Base-by-base conservation (phyloP, 225 moss, liverwort and hornwort species). In the Marchantia polymorpha region DNA sequence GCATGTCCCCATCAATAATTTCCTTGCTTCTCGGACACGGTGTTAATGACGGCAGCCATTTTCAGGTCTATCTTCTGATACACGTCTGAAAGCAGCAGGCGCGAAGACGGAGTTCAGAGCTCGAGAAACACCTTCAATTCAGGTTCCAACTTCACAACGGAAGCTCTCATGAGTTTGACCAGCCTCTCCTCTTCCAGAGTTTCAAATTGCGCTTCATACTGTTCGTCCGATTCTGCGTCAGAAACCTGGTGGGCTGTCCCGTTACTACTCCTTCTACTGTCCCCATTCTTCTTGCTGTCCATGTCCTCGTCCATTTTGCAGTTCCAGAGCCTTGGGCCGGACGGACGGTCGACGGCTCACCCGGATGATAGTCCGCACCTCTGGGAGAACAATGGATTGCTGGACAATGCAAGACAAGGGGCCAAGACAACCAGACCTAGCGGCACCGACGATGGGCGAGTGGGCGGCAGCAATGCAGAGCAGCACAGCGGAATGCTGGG, bases 171-270 rank as follows among this genome's bases (percentile, higher is more conserved):
- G 77, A 82, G 74, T 75, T 82, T 85, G 9, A 85, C 16, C 19
- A 85, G 85, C 71, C 81, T 74, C 25, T 82, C 82, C 81, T 85
- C 85, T 64, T 85, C 85, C 58, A 84, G 72, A 78, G 30, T 81
- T 77, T 84, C 84, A 39, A 84, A 81, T 58, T 74, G 77, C 56
- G 70, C 46, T 71, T 77, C 81, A 25, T 84, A 84, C 11, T 81
- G 77, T 7, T 72, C 77, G 2, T 84, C 84, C 17, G 84, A 73
- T 81, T 56, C 64, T 10, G 20, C 29, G 27, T 77, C 76, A 26
- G 77, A 49, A 23, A n/a, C 52, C 53, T 51, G 80, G 19, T 52
- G 52, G 26, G 10, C 77, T 77, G 78, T 20, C 10, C 68, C 68
- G 30, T 69, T 69, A 76, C 76, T 63, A 49, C 64, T 77, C 64